These are phyloP conservation scores for Polygonum maritimum DNA, from an alignment of 148 eudicot genomes.

Conservation along the genomic window DNA sequence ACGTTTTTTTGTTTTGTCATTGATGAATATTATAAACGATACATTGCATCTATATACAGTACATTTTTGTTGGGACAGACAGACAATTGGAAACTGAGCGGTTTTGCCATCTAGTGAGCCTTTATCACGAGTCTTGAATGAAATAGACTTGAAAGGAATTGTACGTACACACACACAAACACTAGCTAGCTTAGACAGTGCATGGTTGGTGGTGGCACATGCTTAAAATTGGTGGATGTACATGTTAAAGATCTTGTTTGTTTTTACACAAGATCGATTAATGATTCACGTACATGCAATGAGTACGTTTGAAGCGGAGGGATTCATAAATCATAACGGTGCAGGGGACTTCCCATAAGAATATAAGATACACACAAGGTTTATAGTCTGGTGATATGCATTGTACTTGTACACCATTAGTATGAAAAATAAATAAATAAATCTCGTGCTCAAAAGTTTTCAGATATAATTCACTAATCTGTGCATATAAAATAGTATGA, in stretches of 20 bases:
- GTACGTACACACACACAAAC: neutral
- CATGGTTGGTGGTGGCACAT: neutral
- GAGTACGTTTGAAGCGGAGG: too few species aligned
- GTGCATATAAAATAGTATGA: too few species aligned
- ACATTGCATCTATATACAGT: neutral
- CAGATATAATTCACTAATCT: too few species aligned
- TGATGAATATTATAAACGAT: neutral
- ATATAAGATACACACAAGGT: neutral
- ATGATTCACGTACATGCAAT: too few species aligned
- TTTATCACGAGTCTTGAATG: neutral
- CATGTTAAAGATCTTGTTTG: neutral
- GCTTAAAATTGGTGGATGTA: neutral
- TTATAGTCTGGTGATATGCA: neutral
- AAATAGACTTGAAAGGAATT: neutral
- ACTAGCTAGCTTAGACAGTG: too few species aligned
- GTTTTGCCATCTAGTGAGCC: neutral
- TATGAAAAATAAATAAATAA: too few species aligned
- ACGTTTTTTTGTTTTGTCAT: neutral
- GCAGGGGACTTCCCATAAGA: neutral
- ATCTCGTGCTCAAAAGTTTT: too few species aligned
- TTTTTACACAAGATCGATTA: neutral
- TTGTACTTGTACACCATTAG: too few species aligned
- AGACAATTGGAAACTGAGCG: neutral
- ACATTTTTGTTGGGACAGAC: neutral
- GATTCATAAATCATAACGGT: neutral